Base-by-base conservation (phyloP, 139 green algal genomes). In the Asterochloris erici region DNA sequence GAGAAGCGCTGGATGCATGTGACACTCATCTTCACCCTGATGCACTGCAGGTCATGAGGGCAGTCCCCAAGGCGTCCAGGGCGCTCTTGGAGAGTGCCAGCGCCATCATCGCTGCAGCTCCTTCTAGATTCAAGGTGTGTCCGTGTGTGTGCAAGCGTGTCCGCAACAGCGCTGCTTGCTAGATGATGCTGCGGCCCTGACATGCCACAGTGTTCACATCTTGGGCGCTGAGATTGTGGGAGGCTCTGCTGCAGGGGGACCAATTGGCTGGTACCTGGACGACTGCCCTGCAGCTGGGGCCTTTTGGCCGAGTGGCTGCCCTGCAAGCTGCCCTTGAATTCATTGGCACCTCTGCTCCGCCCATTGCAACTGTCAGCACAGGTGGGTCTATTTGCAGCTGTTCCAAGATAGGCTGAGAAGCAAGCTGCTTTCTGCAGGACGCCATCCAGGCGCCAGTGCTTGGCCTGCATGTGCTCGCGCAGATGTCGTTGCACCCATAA, bases 261-360 rank as follows among this genome's bases (percentile, higher is more conserved):
- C 71, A 81, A 61, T 26, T 88, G 81, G 71, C 73, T 54, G 84
- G 82, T 19, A 74, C 90, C 74, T 92, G 88, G 89, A 88, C 79
- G 14, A 78, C 80, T 13, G 86, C 89, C 16, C 76, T 85, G 79
- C 73, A 68, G n/a, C 60, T 79, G 12, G 88, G 86, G 0, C 70
- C 66, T 0, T 80, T 82, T 14, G 89, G 86, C 26, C 85, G 82
- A 24, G 75, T 69, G 19, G 82, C 84, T 11, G 87, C 87, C 63
- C 83, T 92, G 63, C 73, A 79, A 12, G 86, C 85, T n/a, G 89
- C 87, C 14, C 85, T 89, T 11, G 85, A 85, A 21, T 77, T 86
- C 61, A 77, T 91, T 71, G 63, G 63, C n/a, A 84, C 63, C 60
- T 69, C 88, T 24, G 62, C 86, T 38, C 87, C 88, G n/a, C 87